Evolutionary conservation across 192 early-diverging fungal species (phyloP), one percentile per base, ranked within the genome.

Genomic region (Bifiguratus adelaidae): DNA sequence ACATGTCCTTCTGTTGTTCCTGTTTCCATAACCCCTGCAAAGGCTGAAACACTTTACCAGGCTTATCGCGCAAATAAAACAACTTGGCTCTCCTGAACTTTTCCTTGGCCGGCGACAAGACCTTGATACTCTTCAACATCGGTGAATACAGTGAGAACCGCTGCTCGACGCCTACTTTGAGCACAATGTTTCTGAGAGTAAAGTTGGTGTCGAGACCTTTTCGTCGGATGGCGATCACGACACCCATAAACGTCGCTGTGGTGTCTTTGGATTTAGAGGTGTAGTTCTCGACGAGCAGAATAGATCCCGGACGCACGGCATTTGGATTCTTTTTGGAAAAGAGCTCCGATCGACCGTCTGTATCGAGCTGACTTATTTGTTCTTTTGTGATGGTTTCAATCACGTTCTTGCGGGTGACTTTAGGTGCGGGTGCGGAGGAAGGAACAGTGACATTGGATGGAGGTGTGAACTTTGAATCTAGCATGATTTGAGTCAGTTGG

Each of bases 141-240:
- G 86, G 86, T 35, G 86, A 89, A 51, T 82, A 86, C 15, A 78
- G 71, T 53, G 72, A 71, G 45, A 75, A 86, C 49, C 76, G 64
- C 63, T 82, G 73, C 55, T 89, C 86, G 4, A 89, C 82, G 43
- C 86, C 86, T 12, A 82, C 63, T 50, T 79, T 83, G 35, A 81
- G 55, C 28, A 89, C 78, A 13, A 85, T 70, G 41, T 89, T 89
- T 21, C 86, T 76, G 53, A 89, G 65, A 5, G 79, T 85, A 51
- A 89, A 83, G 55, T 73, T 78, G 30, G 82, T 83, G 38, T 86
- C 80, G 15, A 85, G 60, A 3, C 82, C 86, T 32, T 77, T 74
- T 46, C 84, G 68, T 47, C 74, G 73, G 30, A 89, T 82, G 12
- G 81, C 76, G 53, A 86, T 82, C 28, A 81, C 73, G 11, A 86